These are phyloP conservation scores for Xylaria sp. DNA, from an alignment of 2,329 filamentous ascomycete species.

Conservation along the genomic window DNA sequence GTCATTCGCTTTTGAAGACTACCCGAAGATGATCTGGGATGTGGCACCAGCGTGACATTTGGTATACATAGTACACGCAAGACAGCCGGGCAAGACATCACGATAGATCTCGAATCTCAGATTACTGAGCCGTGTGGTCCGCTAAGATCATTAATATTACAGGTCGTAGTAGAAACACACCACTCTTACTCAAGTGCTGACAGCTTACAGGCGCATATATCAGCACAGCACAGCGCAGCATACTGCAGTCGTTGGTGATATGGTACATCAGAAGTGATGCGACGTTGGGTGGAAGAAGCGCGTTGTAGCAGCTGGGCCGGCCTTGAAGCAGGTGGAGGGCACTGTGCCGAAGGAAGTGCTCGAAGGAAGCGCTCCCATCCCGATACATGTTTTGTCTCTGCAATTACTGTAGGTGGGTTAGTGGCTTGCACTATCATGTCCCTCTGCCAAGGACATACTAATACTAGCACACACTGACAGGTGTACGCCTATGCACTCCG, in stretches of 20 bases:
- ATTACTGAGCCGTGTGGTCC: slow-evolving; percentile 7
- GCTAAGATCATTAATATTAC: slow-evolving; percentile 10
- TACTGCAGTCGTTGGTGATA: slow-evolving; percentile 10
- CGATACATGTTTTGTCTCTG: background rate
- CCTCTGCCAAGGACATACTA: background rate
- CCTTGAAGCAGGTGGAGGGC: slow-evolving; percentile 7
- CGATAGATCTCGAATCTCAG: slow-evolving; percentile 2
- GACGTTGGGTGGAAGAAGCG: slow-evolving; percentile 18
- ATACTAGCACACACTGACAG: background rate
- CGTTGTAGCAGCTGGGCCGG: background rate
- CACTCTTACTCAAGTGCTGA: slow-evolving; percentile 28
- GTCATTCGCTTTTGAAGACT: background rate
- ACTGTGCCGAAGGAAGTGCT: slow-evolving; percentile 11
- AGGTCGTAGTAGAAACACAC: slow-evolving; percentile 15
- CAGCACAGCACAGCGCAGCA: slow-evolving; percentile 14
- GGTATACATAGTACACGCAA: slow-evolving; percentile 10
- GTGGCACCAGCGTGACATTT: slow-evolving; percentile 7
- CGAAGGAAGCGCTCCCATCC: background rate
- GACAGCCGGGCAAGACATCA: slow-evolving; percentile 16
- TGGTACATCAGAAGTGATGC: slow-evolving; percentile 14
- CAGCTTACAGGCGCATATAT: slow-evolving; percentile 28
- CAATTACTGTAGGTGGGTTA: background rate
- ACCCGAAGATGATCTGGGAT: slow-evolving; percentile 22
- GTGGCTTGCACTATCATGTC: slow-evolving; percentile 6
- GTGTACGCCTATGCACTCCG: background rate